Conservation (phyloP, 371 early-diverging fungal species). For the Mortierella polycephala region DNA sequence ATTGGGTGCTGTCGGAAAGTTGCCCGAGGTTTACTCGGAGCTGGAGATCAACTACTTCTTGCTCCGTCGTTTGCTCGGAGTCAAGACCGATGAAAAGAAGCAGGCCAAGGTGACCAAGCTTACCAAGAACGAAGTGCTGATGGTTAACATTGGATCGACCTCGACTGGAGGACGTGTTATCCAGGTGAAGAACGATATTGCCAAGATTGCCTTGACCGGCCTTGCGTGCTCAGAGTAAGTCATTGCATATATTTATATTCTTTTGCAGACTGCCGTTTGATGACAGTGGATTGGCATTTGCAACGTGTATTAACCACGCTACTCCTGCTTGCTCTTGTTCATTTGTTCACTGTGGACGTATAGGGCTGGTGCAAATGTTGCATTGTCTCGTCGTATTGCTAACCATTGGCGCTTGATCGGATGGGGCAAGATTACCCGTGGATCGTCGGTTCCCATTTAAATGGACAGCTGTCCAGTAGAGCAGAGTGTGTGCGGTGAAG, state of each 20-base stretch:
- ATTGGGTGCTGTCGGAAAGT: constrained; percentile 94
- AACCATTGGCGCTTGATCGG: constrained; percentile 99
- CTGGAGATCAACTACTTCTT: constrained; percentile 98
- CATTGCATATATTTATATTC: constrained; percentile 14
- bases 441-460: constrained; percentile 73
- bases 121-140: constrained; percentile 93
- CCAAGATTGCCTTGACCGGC: constrained; percentile 93
- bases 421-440: constrained; percentile 96
- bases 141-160: constrained; percentile 99
- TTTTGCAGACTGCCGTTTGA: too few relatives aligned
- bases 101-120: constrained; percentile 95
- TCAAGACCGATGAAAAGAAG: constrained; percentile 97
- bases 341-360: neutral
- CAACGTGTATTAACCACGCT: too few relatives aligned
- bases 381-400: constrained; percentile 97
- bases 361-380: constrained; percentile 95
- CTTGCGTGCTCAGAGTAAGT: constrained; percentile 95
- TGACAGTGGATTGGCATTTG: too few relatives aligned
- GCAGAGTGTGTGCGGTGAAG: too few relatives aligned
- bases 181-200: constrained; percentile 93
- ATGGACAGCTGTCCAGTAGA: neutral
- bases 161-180: constrained; percentile 97
- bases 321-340: neutral
- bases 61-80: constrained; percentile 96
- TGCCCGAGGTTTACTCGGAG: constrained; percentile 97